A percentile compares a stretch with the other conserved stretches of the same genome.
Evolutionary conservation across 2,329 filamentous ascomycete species (phyloP).

Genomic region (Aspergillus ruber): DNA sequence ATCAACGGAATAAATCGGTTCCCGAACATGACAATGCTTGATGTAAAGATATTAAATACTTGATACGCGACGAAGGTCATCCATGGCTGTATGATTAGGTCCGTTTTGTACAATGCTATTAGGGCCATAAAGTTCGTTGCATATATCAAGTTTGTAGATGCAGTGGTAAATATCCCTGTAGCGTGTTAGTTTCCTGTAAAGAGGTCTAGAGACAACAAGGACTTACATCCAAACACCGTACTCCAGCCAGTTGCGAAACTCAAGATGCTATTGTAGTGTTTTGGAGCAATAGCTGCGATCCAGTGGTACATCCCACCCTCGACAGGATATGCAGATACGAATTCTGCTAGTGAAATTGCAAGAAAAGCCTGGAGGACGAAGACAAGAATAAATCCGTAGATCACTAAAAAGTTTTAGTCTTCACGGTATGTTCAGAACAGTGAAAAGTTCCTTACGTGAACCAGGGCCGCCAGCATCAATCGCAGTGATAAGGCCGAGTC

Average conservation of each 20-base stretch:
- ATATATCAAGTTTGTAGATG: constrained; percentile 42
- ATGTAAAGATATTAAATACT: constrained; percentile 38
- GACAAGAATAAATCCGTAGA: constrained; percentile 47
- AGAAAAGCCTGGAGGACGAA: constrained; percentile 43
- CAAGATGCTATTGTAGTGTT: constrained; percentile 32
- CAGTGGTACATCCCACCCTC: constrained; percentile 49
- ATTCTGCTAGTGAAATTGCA: constrained; percentile 42
- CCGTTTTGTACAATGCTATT: constrained; percentile 37
- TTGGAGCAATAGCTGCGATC: constrained; percentile 44
- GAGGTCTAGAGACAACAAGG: background rate
- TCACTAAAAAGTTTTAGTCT: constrained; percentile 29
- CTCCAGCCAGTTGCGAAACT: constrained; percentile 44
- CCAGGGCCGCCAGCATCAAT: constrained; percentile 45
- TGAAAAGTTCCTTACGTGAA: constrained; percentile 18
- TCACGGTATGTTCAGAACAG: background rate
- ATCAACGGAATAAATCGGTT: constrained; percentile 40
- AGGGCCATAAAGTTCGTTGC: constrained; percentile 38
- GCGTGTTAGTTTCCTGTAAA: background rate
- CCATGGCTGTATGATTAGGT: constrained; percentile 40
- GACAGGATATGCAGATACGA: constrained; percentile 45
- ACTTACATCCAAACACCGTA: constrained; percentile 35
- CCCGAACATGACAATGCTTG: constrained; percentile 43
- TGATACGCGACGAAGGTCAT: constrained; percentile 42
- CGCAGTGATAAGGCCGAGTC: constrained; percentile 41
- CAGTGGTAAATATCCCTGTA: constrained; percentile 41